phyloP scores from a whole-genome alignment of 495 filamentous ascomycete species.

The Lophiostoma macrostomum region DNA sequence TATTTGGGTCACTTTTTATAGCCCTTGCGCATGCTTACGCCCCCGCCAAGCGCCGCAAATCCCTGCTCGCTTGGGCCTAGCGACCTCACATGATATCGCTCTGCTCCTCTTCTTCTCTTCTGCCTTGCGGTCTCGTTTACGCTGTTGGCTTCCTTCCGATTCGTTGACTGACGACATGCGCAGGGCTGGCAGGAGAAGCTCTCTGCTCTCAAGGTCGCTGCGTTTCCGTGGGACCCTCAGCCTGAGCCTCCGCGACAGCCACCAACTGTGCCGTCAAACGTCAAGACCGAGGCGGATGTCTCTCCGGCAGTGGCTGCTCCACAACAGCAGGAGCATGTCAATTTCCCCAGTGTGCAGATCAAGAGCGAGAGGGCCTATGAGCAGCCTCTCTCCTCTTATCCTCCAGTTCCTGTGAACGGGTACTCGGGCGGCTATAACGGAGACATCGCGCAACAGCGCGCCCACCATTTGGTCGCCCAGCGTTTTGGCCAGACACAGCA shows the following conservation, averaged over 20 bases:
- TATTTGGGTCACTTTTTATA: constrained; percentile 37
- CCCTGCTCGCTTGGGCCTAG: constrained; percentile 28
- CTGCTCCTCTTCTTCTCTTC: constrained; percentile 2
- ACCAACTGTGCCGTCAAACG: constrained; percentile 62
- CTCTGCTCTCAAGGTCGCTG: constrained; percentile 72
- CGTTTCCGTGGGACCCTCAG: constrained; percentile 92
- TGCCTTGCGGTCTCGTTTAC: not conserved
- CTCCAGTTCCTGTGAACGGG: constrained; percentile 34
- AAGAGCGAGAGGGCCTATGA: constrained; percentile 71
- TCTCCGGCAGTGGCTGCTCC: constrained; percentile 16
- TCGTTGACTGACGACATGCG: constrained; percentile 10
- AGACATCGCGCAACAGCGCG: constrained; percentile 61
- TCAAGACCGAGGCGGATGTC: constrained; percentile 42
- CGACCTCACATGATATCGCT: constrained; percentile 24
- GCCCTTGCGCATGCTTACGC: constrained; percentile 26
- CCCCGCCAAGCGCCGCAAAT: constrained; percentile 30
- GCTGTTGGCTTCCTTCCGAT: constrained; percentile 3
- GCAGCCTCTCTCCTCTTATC: constrained; percentile 28
- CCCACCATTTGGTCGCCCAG: constrained; percentile 50
- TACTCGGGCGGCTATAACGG: constrained; percentile 46
- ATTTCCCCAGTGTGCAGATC: constrained; percentile 53
- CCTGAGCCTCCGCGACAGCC: constrained; percentile 53
- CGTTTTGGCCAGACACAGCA: constrained; percentile 49
- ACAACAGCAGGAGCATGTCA: constrained; percentile 30
- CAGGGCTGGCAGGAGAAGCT: constrained; percentile 94